These are phyloP conservation scores for Euptelea pleiosperma DNA, from an alignment of 164 flowering plant species.

Conservation along the genomic window DNA sequence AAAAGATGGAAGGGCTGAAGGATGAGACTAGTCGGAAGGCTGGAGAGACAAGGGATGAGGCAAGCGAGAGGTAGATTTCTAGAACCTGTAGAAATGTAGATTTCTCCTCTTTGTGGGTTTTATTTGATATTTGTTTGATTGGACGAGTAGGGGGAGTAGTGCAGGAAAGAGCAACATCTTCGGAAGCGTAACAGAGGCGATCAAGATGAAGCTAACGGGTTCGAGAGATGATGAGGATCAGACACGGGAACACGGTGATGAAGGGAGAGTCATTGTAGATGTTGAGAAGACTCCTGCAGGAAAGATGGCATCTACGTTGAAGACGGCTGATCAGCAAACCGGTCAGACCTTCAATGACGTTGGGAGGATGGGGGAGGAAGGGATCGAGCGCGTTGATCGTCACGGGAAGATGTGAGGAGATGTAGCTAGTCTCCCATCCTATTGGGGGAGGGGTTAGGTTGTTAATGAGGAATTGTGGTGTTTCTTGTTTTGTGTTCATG, in stretches of 20 bases:
- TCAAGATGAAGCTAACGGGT: constrained; percentile 32
- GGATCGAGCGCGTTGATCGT: constrained; percentile 16
- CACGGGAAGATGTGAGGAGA: constrained; percentile 33
- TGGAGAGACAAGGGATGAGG: neutral
- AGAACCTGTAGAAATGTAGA: neutral
- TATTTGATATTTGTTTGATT: neutral
- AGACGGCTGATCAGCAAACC: constrained; percentile 39
- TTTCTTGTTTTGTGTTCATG: too few relatives aligned
- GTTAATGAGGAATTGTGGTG: neutral
- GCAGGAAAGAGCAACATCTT: constrained; percentile 25
- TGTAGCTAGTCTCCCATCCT: too few relatives aligned
- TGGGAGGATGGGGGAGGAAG: constrained; percentile 34
- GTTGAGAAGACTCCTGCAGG: constrained; percentile 26
- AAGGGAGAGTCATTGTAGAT: constrained; percentile 13
- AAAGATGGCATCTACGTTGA: constrained; percentile 21
- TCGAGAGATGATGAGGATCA: constrained; percentile 15
- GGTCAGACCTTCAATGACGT: constrained; percentile 54
- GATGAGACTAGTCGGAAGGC: constrained; percentile 14
- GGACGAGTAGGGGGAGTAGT: constrained; percentile 28
- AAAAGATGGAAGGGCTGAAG: constrained; percentile 49
- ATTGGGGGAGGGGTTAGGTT: neutral
- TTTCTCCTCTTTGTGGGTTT: neutral
- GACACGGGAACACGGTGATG: constrained; percentile 8
- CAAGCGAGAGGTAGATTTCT: constrained; percentile 18
- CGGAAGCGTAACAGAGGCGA: constrained; percentile 31